phyloP scores from a whole-genome alignment of 75 land plant species.

The Picea glauca region DNA sequence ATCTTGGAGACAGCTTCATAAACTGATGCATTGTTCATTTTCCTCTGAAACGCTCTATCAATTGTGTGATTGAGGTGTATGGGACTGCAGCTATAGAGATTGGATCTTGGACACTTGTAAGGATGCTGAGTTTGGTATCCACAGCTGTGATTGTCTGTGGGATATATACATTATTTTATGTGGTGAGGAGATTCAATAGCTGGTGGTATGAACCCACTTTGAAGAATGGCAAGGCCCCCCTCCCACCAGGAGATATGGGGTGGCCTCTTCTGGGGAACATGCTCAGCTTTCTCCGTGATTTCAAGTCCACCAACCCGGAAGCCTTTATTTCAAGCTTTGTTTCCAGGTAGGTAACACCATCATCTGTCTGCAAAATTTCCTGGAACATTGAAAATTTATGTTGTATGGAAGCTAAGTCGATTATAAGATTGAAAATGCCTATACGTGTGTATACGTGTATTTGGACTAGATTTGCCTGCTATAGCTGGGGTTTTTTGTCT shows the following conservation, averaged over 20 bases:
- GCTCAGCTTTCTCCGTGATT: constrained; percentile 56
- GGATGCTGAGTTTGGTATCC: neutral
- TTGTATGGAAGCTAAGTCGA: too few relatives aligned
- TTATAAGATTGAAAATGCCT: too few relatives aligned
- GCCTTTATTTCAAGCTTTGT: constrained; percentile 53
- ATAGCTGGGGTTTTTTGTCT: too few relatives aligned
- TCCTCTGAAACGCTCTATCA: too few relatives aligned
- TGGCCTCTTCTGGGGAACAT: constrained; percentile 81
- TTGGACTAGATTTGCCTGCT: too few relatives aligned
- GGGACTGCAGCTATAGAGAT: too few relatives aligned
- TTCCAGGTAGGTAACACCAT: constrained; percentile 24
- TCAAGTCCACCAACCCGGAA: constrained; percentile 59
- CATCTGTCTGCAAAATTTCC: neutral
- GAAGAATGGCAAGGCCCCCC: constrained; percentile 8
- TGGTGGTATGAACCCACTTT: constrained; percentile 17
- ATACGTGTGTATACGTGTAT: too few relatives aligned
- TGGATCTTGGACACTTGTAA: neutral
- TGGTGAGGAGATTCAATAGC: constrained; percentile 11
- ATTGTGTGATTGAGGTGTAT: too few relatives aligned
- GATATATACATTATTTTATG: constrained; percentile 5
- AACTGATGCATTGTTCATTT: too few relatives aligned
- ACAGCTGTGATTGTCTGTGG: neutral
- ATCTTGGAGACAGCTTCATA: too few relatives aligned
- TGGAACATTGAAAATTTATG: too few relatives aligned
- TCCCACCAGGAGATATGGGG: constrained; percentile 74